Conservation (phyloP, 805 yeast species). For the Kodamaea sagamina region DNA sequence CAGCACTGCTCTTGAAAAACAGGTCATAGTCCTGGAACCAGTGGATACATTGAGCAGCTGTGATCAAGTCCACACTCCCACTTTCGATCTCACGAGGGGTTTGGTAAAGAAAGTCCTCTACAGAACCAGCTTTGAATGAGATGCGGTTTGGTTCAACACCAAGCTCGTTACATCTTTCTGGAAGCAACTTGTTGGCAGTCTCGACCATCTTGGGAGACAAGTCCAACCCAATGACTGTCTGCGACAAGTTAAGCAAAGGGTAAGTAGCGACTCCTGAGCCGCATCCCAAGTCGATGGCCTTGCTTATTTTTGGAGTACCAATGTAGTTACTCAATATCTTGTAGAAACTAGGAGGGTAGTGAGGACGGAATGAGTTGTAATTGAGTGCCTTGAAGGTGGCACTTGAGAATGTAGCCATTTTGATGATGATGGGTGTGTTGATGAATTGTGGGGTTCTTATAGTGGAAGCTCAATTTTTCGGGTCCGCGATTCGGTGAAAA, state of each 20-base stretch:
- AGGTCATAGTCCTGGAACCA: conserved; percentile 41
- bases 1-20: conserved; percentile 32
- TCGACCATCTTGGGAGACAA: conserved; percentile 49
- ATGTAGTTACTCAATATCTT: conserved; percentile 29
- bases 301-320: conserved; percentile 12
- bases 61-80: conserved; percentile 36
- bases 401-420: conserved; percentile 38
- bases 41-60: conserved; percentile 46
- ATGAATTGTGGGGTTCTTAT: not conserved
- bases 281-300: conserved; percentile 48
- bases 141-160: conserved; percentile 24
- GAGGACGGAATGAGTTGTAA: conserved; percentile 43
- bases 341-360: conserved; percentile 42
- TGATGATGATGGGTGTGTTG: not conserved
- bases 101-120: conserved; percentile 23
- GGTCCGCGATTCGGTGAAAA: not conserved
- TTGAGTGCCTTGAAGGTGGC: conserved; percentile 34
- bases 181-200: conserved; percentile 39
- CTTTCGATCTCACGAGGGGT: conserved; percentile 18
- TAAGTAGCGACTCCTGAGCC: conserved; percentile 56
- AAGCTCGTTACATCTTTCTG: conserved; percentile 13
- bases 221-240: conserved; percentile 48
- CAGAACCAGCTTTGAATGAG: conserved; percentile 34
- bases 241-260: conserved; percentile 42
- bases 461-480: not conserved